Conservation (phyloP, 352 stramenopile species). For the Poterioochromonas sp. region DNA sequence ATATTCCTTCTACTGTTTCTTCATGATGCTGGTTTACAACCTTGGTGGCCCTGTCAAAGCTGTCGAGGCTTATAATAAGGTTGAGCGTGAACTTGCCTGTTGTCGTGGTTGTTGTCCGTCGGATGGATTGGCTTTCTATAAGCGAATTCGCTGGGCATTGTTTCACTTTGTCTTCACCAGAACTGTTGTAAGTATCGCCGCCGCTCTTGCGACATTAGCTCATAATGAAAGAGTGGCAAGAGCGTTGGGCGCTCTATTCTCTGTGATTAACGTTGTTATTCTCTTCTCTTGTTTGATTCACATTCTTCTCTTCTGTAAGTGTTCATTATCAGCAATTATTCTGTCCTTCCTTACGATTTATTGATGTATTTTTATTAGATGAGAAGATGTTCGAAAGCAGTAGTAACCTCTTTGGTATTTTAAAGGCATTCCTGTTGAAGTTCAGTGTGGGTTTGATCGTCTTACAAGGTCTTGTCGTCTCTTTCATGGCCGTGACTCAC, state of each 20-base stretch:
- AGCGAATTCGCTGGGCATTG: not conserved
- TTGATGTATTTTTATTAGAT: not conserved
- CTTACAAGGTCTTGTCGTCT: not conserved
- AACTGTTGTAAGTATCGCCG: not conserved
- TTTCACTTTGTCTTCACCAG: not conserved
- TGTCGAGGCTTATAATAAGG: not conserved
- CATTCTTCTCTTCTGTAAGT: not conserved
- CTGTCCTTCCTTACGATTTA: not conserved
- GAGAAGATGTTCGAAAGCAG: not conserved
- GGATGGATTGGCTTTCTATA: not conserved
- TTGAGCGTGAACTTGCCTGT: not conserved
- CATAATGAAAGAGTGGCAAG: not conserved
- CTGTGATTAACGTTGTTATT: not conserved
- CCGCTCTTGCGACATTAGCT: not conserved
- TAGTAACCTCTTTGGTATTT: not conserved
- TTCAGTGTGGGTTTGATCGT: constrained; percentile 1
- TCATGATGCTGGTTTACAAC: not conserved
- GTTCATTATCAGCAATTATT: not conserved
- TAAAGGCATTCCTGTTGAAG: not conserved
- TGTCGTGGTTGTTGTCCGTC: not conserved
- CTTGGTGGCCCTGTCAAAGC: not conserved
- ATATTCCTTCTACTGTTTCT: not conserved
- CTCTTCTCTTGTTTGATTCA: not conserved
- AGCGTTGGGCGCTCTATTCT: not conserved
- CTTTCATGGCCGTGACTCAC: not conserved